phyloP scores from a whole-genome alignment of 2,329 filamentous ascomycete species.

The Chaetothyriales sp. region DNA sequence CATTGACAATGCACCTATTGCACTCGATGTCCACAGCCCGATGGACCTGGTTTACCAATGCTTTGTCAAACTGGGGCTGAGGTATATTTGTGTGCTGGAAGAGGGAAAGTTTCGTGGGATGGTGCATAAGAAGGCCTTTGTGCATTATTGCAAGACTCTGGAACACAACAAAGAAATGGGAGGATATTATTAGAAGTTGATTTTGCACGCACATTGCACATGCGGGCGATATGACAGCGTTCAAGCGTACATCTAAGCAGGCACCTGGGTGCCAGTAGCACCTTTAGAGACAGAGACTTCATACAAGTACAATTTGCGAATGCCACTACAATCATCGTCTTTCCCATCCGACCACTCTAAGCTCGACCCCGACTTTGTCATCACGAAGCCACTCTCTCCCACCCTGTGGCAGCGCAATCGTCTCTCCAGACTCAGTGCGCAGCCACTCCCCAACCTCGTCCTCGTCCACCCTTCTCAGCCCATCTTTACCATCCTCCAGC shows the following conservation, averaged over 20 bases:
- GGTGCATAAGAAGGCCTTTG: slow-evolving; percentile 95
- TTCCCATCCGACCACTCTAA: slow-evolving; percentile 35
- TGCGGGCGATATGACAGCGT: neutral
- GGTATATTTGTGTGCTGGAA: slow-evolving; percentile 78
- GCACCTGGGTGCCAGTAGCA: neutral
- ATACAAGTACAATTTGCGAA: neutral
- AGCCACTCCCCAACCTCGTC: slow-evolving; percentile 28
- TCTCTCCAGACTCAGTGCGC: slow-evolving; percentile 12
- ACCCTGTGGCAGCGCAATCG: slow-evolving; percentile 24
- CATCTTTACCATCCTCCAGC: slow-evolving; percentile 6
- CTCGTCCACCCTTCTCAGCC: slow-evolving; percentile 17
- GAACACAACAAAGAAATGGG: slow-evolving; percentile 34
- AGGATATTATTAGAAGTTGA: slow-evolving; percentile 6
- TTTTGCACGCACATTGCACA: neutral
- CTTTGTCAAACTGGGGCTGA: slow-evolving; percentile 81
- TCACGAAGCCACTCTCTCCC: slow-evolving; percentile 26
- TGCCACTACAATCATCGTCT: slow-evolving; percentile 5
- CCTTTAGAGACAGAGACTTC: neutral
- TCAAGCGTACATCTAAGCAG: neutral
- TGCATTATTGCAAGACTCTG: slow-evolving; percentile 78
- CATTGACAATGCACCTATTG: slow-evolving; percentile 80
- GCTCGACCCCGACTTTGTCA: slow-evolving; percentile 34
- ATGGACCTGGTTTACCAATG: slow-evolving; percentile 95
- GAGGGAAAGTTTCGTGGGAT: slow-evolving; percentile 79
- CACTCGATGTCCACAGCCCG: slow-evolving; percentile 73